Percentiles rank a stretch among this genome's conserved stretches.
These are phyloP conservation scores for Platismatia glauca DNA, from an alignment of 495 filamentous ascomycete species.

Conservation along the genomic window DNA sequence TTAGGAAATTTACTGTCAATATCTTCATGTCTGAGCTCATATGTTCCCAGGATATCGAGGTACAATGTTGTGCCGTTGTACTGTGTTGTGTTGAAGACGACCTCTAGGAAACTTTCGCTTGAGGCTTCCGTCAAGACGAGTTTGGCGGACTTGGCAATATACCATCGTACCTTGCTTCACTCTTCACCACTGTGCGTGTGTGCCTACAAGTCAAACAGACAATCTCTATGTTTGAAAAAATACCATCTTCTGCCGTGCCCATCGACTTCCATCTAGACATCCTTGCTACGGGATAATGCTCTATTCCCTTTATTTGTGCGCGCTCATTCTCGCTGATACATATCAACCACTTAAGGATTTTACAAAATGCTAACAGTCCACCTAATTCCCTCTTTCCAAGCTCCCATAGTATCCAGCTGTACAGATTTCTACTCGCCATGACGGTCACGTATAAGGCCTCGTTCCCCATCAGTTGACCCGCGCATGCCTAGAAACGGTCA, in stretches of 20 bases:
- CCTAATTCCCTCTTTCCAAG: background rate
- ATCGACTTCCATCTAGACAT: background rate
- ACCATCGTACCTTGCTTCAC: background rate
- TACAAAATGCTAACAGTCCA: background rate
- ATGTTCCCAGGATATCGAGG: background rate
- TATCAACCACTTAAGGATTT: background rate
- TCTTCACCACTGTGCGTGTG: too few species aligned
- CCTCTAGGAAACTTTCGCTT: too few species aligned
- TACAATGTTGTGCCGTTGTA: background rate
- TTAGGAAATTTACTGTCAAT: constrained; percentile 92
- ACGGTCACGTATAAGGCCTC: background rate
- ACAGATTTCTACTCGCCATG: background rate
- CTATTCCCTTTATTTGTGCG: background rate
- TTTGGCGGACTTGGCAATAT: background rate
- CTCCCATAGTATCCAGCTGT: background rate
- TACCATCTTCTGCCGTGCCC: background rate
- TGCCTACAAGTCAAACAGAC: too few species aligned
- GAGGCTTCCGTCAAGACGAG: too few species aligned
- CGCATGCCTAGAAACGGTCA: background rate
- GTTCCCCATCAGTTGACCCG: background rate
- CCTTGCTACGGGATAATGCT: background rate
- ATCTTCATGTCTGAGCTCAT: constrained; percentile 62
- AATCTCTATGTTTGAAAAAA: too few species aligned
- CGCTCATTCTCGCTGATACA: background rate
- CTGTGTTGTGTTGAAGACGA: background rate